phyloP scores from a whole-genome alignment of 345 rosid species.

The Rhodomyrtus tomentosa region DNA sequence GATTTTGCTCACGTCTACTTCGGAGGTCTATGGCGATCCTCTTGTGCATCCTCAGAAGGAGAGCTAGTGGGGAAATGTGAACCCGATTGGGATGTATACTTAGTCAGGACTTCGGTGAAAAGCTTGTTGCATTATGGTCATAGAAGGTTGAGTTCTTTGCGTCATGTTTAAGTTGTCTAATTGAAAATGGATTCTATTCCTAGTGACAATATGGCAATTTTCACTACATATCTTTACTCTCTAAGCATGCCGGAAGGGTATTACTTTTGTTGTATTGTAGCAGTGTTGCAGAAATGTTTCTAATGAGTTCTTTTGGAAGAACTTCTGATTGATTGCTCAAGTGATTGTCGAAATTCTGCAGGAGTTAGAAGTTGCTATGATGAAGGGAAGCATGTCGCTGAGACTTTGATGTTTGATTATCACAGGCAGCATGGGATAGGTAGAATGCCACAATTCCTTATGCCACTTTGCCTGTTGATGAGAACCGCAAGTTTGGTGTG shows the following conservation, averaged over 20 bases:
- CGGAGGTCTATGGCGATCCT: constrained; percentile 93
- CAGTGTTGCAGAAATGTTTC: neutral
- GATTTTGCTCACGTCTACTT: constrained; percentile 85
- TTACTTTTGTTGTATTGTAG: neutral
- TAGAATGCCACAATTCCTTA: constrained; percentile 2
- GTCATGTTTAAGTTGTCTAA: neutral
- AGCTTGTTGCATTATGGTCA: neutral
- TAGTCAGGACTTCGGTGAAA: neutral
- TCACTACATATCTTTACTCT: neutral
- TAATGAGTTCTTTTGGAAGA: neutral
- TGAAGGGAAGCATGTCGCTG: constrained; percentile 87
- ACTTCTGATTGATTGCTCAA: neutral
- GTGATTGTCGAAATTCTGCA: neutral
- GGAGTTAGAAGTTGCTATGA: constrained; percentile 93
- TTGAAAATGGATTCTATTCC: neutral
- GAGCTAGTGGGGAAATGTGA: constrained; percentile 92
- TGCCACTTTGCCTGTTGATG: neutral
- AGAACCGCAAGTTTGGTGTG: neutral
- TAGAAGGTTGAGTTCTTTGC: neutral
- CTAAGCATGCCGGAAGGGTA: neutral
- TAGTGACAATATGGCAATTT: neutral
- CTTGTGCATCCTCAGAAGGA: constrained; percentile 76
- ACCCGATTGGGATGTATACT: constrained; percentile 59
- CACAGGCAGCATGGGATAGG: constrained; percentile 92
- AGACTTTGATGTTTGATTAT: constrained; percentile 86